phyloP scores from a whole-genome alignment of 495 filamentous ascomycete species.

The Cudoniella acicularis region DNA sequence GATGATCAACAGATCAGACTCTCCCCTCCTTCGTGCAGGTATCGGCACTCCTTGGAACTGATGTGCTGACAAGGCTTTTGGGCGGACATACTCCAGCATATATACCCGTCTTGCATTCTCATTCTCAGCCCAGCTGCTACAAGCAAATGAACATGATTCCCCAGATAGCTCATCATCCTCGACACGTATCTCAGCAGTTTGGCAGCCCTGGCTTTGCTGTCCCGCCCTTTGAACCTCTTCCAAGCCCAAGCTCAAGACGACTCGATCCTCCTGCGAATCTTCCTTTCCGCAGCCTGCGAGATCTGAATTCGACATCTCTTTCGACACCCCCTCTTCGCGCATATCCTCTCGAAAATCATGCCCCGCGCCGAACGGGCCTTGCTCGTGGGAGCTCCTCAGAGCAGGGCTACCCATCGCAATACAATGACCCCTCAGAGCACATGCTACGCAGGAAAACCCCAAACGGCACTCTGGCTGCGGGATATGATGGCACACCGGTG shows the following conservation, averaged over 20 bases:
- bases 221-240: conserved; percentile 19
- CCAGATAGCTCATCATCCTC: conserved; percentile 19
- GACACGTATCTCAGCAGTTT: conserved; percentile 22
- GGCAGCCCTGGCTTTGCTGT: conserved; percentile 18
- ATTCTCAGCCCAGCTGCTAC: not conserved
- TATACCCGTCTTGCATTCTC: conserved; percentile 7
- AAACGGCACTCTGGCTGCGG: conserved; percentile 86
- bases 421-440: conserved; percentile 54
- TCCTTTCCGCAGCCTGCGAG: conserved; percentile 20
- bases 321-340: conserved; percentile 17
- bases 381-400: not conserved
- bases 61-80: conserved; percentile 12
- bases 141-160: conserved; percentile 24
- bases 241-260: conserved; percentile 6
- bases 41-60: conserved; percentile 22
- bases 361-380: conserved; percentile 11
- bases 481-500: conserved; percentile 83
- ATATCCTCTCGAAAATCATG: conserved; percentile 20
- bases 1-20: conserved; percentile 22
- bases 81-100: conserved; percentile 2
- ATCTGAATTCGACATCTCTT: conserved; percentile 2
- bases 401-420: conserved; percentile 10
- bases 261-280: conserved; percentile 15
- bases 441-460: conserved; percentile 90
- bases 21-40: conserved; percentile 24